Conservation (phyloP, 2,329 filamentous ascomycete genomes). For the Thelonectria rubi region DNA sequence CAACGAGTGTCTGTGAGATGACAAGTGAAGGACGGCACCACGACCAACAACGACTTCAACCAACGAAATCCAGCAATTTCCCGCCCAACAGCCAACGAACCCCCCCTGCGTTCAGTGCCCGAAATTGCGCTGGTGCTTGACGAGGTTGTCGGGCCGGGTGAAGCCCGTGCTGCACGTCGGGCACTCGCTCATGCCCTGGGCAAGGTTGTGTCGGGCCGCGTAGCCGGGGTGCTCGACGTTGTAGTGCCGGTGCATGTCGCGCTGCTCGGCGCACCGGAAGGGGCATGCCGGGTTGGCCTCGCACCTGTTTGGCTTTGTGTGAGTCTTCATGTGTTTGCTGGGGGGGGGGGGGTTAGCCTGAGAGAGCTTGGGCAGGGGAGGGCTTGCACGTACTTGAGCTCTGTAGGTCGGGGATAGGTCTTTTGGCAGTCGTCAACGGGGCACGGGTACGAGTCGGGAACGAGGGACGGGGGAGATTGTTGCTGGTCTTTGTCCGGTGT, state of each 20-base stretch:
- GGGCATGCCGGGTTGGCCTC: conserved; percentile 30
- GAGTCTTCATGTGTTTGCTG: conserved; percentile 39
- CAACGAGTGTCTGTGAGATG: conserved; percentile 1
- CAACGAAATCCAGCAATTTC: too few relatives aligned
- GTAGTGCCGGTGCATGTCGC: conserved; percentile 42
- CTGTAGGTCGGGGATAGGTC: not conserved
- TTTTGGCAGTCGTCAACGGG: not conserved
- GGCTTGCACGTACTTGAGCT: conserved; percentile 27
- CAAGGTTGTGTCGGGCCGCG: conserved; percentile 22
- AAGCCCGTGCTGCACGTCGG: conserved; percentile 23
- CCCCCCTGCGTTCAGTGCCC: not conserved
- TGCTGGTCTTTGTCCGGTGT: conserved; percentile 13
- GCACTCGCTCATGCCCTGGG: conserved; percentile 12
- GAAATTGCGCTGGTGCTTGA: conserved; percentile 27
- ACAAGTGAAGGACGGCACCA: too few relatives aligned
- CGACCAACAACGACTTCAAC: not conserved
- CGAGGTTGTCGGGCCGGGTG: conserved; percentile 33
- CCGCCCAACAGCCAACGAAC: not conserved
- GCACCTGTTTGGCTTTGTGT: conserved; percentile 35
- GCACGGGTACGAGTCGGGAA: conserved; percentile 14
- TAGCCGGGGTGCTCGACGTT: conserved; percentile 23
- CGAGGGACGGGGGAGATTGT: conserved; percentile 17
- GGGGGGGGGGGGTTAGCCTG: not conserved
- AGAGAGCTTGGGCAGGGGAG: too few relatives aligned
- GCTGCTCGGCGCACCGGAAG: conserved; percentile 29